Percentiles rank a stretch among this genome's conserved stretches.
Conservation (phyloP, 2,329 filamentous ascomycete genomes). For the Anthostomella pinea region DNA sequence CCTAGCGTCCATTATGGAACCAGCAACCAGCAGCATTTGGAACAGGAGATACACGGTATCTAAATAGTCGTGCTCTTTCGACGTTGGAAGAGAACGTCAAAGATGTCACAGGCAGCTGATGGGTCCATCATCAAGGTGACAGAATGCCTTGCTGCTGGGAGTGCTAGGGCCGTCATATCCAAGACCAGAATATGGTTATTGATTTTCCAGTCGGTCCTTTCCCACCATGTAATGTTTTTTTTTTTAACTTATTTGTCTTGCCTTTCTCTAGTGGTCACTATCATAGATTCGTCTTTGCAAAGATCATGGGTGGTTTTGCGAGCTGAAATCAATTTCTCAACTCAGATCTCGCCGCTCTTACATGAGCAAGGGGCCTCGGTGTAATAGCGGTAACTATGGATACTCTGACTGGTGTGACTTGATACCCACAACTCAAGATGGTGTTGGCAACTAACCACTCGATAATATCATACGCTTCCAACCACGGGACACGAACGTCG, state of each 20-base stretch:
- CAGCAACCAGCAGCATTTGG: conserved; percentile 29
- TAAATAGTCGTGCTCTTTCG: conserved; percentile 16
- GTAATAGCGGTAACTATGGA: neutral
- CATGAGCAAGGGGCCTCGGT: no score
- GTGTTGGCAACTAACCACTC: no score
- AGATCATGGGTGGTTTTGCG: conserved; percentile 18
- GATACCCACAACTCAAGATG: no score
- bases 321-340: conserved; percentile 10
- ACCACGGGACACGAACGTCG: no score
- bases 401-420: neutral
- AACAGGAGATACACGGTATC: conserved; percentile 19
- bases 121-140: conserved; percentile 22
- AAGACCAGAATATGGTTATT: conserved; percentile 25
- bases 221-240: conserved; percentile 32
- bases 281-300: conserved; percentile 24
- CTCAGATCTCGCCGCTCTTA: no score
- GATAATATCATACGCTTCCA: no score
- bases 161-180: conserved; percentile 19
- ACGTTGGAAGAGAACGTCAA: conserved; percentile 16
- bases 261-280: conserved; percentile 19
- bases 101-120: conserved; percentile 22
- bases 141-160: conserved; percentile 25
- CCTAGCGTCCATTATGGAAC: conserved; percentile 25
- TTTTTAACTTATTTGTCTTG: conserved; percentile 6
- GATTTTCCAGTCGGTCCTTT: conserved; percentile 31